Evolutionary conservation across 345 rosid species (phyloP).

Genomic region (Gossypium anomalum): DNA sequence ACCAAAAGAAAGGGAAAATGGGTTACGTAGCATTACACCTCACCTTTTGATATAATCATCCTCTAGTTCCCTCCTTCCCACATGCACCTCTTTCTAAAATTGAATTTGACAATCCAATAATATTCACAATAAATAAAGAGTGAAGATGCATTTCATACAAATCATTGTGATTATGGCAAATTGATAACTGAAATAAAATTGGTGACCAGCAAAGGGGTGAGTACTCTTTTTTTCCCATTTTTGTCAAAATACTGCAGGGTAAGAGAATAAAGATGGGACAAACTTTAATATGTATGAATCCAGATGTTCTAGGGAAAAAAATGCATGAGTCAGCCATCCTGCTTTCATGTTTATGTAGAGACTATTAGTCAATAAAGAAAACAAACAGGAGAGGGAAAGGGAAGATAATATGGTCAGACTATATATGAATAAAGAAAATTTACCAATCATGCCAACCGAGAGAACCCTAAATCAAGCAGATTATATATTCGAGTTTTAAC

Average conservation of each 20-base stretch:
- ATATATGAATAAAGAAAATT: not conserved
- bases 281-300: not conserved
- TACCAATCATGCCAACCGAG: not conserved
- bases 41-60: not conserved
- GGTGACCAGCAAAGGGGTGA: not conserved
- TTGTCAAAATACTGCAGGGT: no score
- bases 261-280: not conserved
- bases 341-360: not conserved
- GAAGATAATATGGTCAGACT: not conserved
- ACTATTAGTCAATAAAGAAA: not conserved
- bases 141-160: not conserved
- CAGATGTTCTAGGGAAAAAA: not conserved
- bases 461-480: not conserved
- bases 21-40: not conserved
- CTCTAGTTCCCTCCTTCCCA: not conserved
- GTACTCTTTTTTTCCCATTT: not conserved
- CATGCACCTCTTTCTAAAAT: not conserved
- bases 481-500: not conserved
- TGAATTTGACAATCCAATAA: not conserved
- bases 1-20: conserved; percentile 4
- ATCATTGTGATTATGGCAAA: not conserved
- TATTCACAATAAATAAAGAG: not conserved
- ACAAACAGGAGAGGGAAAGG: not conserved
- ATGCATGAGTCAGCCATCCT: not conserved
- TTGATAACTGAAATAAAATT: not conserved